These are phyloP conservation scores for Sclerotinia glacialis DNA, from an alignment of 2,329 filamentous ascomycete genomes.

Conservation along the genomic window DNA sequence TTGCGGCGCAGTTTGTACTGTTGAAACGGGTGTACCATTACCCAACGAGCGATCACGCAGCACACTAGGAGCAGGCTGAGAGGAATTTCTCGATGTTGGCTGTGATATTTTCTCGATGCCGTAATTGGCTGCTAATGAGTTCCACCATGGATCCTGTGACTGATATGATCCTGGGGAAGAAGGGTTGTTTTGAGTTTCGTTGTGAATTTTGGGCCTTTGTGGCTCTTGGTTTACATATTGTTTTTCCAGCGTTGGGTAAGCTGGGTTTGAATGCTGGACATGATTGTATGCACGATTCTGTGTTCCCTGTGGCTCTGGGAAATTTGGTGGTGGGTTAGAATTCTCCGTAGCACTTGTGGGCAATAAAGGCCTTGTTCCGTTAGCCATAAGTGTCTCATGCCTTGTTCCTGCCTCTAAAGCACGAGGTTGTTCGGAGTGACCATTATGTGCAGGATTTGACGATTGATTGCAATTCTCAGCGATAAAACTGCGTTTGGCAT, in stretches of 20 bases:
- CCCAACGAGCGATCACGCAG: not conserved
- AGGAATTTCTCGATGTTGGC: not conserved
- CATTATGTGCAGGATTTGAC: not conserved
- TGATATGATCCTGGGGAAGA: not conserved
- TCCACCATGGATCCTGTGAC: conserved; percentile 17
- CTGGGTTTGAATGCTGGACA: not conserved
- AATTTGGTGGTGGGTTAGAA: not conserved
- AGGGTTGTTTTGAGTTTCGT: not conserved
- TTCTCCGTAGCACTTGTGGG: not conserved
- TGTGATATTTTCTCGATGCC: conserved; percentile 8
- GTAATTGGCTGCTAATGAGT: conserved; percentile 8
- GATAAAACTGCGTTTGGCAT: not conserved
- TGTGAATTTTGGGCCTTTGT: not conserved
- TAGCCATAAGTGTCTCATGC: not conserved
- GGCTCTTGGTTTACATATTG: not conserved
- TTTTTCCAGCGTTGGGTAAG: not conserved
- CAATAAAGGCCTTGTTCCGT: not conserved
- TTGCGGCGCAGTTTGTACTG: not conserved
- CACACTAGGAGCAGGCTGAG: not conserved
- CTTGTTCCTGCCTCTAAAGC: not conserved
- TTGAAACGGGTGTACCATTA: not conserved
- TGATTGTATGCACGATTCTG: not conserved
- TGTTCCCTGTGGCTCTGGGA: not conserved
- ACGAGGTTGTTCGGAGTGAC: not conserved
- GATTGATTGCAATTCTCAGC: not conserved